These are phyloP conservation scores for Chaetomium strumarium DNA, from an alignment of 2,329 filamentous ascomycete species.

Conservation along the genomic window DNA sequence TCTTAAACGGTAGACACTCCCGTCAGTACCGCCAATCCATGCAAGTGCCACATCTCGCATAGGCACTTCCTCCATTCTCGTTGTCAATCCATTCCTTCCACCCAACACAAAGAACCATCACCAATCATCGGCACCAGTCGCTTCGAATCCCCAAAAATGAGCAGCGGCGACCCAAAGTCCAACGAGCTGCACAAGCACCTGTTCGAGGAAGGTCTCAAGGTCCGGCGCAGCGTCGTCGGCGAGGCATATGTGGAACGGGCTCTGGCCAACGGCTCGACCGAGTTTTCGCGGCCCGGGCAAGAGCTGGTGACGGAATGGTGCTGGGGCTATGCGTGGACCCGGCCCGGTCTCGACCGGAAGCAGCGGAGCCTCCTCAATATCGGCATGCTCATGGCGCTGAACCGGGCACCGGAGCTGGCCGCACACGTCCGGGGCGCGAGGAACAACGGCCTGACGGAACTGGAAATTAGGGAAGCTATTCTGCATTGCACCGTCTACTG, in stretches of 20 bases:
- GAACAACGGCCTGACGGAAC: slow-evolving; percentile 55
- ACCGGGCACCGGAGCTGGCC: slow-evolving; percentile 52
- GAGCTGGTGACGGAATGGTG: slow-evolving; percentile 58
- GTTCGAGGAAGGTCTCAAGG: slow-evolving; percentile 55
- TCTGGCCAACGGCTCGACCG: slow-evolving; percentile 48
- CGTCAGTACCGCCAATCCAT: no score
- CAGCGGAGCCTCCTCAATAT: slow-evolving; percentile 58
- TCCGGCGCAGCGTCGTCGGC: slow-evolving; percentile 56
- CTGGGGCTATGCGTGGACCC: slow-evolving; percentile 60
- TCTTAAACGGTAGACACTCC: no score
- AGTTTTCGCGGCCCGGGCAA: slow-evolving; percentile 56
- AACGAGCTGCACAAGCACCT: slow-evolving; percentile 44
- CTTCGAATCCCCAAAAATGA: slow-evolving; percentile 14
- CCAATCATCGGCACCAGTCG: neutral
- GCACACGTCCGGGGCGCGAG: slow-evolving; percentile 58
- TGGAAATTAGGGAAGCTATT: slow-evolving; percentile 57
- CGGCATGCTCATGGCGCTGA: slow-evolving; percentile 54
- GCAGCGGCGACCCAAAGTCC: slow-evolving; percentile 24
- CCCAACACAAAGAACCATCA: no score
- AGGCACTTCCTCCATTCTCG: neutral
- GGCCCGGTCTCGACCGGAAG: slow-evolving; percentile 56
- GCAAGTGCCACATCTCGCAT: no score
- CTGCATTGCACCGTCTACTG: slow-evolving; percentile 41
- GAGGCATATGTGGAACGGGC: slow-evolving; percentile 54
- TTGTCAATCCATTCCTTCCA: neutral